Base-by-base conservation (phyloP, 495 filamentous ascomycete species). In the Podospora sp. region DNA sequence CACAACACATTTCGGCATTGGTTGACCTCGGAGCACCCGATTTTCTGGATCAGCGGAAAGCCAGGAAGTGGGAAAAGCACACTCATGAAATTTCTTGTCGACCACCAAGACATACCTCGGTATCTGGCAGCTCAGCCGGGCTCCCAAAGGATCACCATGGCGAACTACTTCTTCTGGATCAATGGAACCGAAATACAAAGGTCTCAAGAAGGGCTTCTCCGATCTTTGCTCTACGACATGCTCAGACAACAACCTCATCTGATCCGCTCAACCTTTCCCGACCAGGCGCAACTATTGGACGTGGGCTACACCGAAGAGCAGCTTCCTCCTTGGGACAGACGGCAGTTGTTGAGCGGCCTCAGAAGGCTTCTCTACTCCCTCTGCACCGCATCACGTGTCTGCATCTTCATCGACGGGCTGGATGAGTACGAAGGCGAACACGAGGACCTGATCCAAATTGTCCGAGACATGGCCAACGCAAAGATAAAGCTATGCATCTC, bases 401-500 rank as follows among this genome's bases (percentile, higher is more conserved):
- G 69, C 53, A 68, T 74, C 24, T 73, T 74, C 50, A 70, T 77
- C 27, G 75, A 77, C 50, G 73, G 75, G 8, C 65, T 73, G 1
- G 71, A 77, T 29, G 70, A 71, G 22, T 72, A 61, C 26, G 59
- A 72, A 0, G 70, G 68, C 8, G 70, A 74, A 21, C 68, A 68
- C 16, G 20, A 59, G 0, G 70, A 72, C 6, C 52, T 73, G 12
- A 64, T 58, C 59, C 18, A 58, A 1, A 21, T 62, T 0, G 3
- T 74, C 0, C 3, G 22, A 0, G 20, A 51, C 2, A 18, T 75
- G 0, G 24, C 24, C 6, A 65, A 55, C 16, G 11, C 60, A 0
- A 68, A 80, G 63, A 65, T 85, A 61, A 86, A 85, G 60, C 18
- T 81, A 7, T 87, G 85, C 64, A 65, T 84, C 2, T 82, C 84